Conservation (phyloP, 2,329 filamentous ascomycete species). For the Botryotinia globosa region DNA sequence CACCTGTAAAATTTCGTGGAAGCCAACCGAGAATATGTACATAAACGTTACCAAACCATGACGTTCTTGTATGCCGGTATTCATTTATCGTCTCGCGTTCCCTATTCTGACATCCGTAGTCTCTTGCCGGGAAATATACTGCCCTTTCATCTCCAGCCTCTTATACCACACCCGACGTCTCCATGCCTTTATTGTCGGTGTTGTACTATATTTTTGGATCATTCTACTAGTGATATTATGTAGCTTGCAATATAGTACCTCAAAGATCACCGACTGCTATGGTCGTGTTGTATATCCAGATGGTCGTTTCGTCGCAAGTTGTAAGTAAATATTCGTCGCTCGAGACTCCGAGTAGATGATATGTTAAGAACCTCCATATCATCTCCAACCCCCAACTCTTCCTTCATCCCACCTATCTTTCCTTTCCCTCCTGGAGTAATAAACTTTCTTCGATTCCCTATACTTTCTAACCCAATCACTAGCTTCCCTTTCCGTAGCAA, state of each 20-base stretch:
- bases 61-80: neutral
- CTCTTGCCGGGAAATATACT: neutral
- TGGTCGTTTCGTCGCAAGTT: neutral
- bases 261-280: neutral
- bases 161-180: neutral
- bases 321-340: slow-evolving; percentile 25
- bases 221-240: neutral
- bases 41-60: neutral
- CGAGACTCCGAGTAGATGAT: neutral
- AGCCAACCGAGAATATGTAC: neutral
- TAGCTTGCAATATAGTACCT: neutral
- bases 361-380: slow-evolving; percentile 39
- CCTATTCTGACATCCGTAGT: neutral
- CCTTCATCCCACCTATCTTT: slow-evolving; percentile 96
- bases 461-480: slow-evolving; percentile 81
- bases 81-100: neutral
- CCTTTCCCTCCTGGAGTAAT: slow-evolving; percentile 78
- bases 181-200: neutral
- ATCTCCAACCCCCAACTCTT: slow-evolving; percentile 90
- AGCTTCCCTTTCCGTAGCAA: slow-evolving; percentile 76
- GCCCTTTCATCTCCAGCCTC: neutral
- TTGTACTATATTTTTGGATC: neutral
- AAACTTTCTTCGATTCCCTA: slow-evolving; percentile 73
- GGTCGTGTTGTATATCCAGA: neutral
- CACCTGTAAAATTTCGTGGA: neutral